Evolutionary conservation across 345 rosid species (phyloP).

Genomic region (Lepidium didymum): DNA sequence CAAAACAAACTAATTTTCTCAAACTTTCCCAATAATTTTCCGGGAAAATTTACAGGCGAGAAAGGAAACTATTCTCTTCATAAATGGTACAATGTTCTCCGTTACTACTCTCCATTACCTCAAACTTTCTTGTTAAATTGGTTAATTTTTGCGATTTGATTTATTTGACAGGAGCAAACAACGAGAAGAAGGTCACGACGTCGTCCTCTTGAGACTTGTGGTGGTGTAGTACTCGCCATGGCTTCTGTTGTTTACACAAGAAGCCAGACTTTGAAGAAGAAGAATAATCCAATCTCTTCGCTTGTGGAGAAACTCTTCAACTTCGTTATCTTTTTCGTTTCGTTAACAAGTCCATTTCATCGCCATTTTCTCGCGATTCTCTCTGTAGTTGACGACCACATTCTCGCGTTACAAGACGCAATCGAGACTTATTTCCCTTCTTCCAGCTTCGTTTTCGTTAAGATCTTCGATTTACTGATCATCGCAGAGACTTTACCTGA

Average conservation of each 20-base stretch:
- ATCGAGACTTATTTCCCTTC: conserved; percentile 49
- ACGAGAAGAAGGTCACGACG: conserved; percentile 19
- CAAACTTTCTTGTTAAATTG: neutral
- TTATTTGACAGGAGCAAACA: conserved; percentile 21
- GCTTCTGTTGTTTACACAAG: conserved; percentile 31
- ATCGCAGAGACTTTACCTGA: conserved; percentile 45
- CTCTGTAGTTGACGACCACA: conserved; percentile 35
- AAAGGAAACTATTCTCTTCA: neutral
- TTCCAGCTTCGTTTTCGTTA: conserved; percentile 35
- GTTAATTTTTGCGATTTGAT: neutral
- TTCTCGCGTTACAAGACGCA: conserved; percentile 35
- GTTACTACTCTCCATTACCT: neutral
- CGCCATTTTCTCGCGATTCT: conserved; percentile 34
- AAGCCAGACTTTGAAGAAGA: conserved; percentile 29
- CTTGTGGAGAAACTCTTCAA: conserved; percentile 15
- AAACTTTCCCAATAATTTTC: conserved; percentile 17
- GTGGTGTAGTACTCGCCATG: conserved; percentile 31
- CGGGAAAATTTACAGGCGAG: neutral
- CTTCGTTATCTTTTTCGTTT: neutral
- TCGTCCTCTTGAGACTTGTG: conserved; percentile 58
- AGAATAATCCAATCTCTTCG: conserved; percentile 16
- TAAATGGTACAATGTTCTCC: conserved; percentile 19
- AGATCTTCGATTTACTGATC: conserved; percentile 30
- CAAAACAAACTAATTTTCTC: conserved; percentile 28
- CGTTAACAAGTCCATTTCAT: conserved; percentile 21